A percentile compares a stretch with the other conserved stretches of the same genome.
These are phyloP conservation scores for Diplocarpon rosae DNA, from an alignment of 2,329 filamentous ascomycete genomes.

Conservation along the genomic window DNA sequence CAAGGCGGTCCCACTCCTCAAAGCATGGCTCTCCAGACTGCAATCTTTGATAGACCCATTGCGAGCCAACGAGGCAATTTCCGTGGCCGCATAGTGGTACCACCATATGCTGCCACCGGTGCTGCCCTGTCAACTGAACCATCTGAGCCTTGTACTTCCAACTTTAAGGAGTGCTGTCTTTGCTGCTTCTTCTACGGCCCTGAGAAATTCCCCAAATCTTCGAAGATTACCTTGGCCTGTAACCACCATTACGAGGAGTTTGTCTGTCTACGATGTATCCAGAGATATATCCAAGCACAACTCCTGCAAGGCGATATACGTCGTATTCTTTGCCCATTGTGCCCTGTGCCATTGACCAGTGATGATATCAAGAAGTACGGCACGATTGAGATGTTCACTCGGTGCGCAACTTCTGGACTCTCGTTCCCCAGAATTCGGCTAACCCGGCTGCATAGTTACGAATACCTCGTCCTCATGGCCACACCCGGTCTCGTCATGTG, in stretches of 20 bases:
- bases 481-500: constrained; percentile 13
- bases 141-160: not conserved
- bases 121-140: not conserved
- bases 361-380: constrained; percentile 12
- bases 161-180: constrained; percentile 7
- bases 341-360: constrained; percentile 6
- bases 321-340: constrained; percentile 9
- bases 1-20: too few relatives aligned
- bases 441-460: constrained; percentile 5
- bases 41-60: too few relatives aligned
- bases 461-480: constrained; percentile 10
- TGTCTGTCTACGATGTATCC: constrained; percentile 9
- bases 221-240: constrained; percentile 9
- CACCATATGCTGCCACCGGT: not conserved
- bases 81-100: not conserved
- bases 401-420: constrained; percentile 1
- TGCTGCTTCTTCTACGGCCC: constrained; percentile 2
- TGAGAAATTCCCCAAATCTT: constrained; percentile 6
- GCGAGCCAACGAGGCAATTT: too few relatives aligned
- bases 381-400: constrained; percentile 4
- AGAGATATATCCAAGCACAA: constrained; percentile 1
- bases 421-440: not conserved
- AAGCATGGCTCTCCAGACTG: too few relatives aligned
- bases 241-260: constrained; percentile 2
- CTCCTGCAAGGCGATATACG: constrained; percentile 6